Conservation (phyloP, 169 alveolate genomes). For the Plasmodium cynomolgi region DNA sequence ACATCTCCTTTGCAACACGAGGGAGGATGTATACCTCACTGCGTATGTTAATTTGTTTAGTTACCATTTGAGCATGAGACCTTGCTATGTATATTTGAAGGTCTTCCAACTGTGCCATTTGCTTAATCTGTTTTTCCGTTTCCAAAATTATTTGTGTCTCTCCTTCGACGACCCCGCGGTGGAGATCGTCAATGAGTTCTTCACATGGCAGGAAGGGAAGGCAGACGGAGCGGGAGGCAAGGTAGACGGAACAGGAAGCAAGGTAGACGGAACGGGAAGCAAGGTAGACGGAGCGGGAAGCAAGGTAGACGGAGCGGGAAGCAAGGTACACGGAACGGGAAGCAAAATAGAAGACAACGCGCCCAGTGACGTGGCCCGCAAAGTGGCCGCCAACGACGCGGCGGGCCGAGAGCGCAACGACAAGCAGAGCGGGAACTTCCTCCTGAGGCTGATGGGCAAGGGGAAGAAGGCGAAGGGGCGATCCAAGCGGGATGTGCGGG, state of each 20-base stretch:
- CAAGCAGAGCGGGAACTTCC: background rate
- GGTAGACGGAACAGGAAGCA: background rate
- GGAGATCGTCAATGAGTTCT: conserved; percentile 33
- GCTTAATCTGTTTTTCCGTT: conserved; percentile 46
- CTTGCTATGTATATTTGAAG: conserved; percentile 33
- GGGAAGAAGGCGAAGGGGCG: background rate
- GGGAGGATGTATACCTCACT: conserved; percentile 36
- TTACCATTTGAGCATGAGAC: conserved; percentile 5
- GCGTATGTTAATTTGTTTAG: conserved; percentile 8
- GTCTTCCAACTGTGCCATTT: conserved; percentile 64
- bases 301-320: background rate
- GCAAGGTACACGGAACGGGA: background rate
- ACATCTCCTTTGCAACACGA: background rate
- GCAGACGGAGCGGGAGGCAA: background rate
- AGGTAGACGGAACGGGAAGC: background rate
- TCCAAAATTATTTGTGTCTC: conserved; percentile 36
- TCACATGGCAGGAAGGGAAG: background rate
- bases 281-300: background rate
- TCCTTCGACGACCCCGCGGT: conserved; percentile 58
- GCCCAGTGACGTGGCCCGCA: background rate
- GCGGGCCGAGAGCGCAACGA: background rate
- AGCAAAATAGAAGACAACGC: background rate
- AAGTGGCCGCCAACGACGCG: background rate
- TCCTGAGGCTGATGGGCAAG: background rate
- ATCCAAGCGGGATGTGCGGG: background rate